phyloP scores from a whole-genome alignment of 1,284 basidiomycete genomes.

The Bjerkandera adusta region DNA sequence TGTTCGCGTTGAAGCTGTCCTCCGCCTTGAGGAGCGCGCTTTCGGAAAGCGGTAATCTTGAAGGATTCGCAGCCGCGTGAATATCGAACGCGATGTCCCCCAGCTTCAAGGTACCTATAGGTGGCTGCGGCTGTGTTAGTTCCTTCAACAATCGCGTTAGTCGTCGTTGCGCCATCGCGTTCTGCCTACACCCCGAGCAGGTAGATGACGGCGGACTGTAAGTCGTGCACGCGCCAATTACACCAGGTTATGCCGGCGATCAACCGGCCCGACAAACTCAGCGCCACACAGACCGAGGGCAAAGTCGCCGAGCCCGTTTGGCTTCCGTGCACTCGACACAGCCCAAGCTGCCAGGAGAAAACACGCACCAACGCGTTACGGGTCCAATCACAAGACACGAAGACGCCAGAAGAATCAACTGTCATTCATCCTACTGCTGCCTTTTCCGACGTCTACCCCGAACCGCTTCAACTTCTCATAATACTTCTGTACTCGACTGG shows the following conservation, averaged over 20 bases:
- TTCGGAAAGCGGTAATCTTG: conserved; percentile 43
- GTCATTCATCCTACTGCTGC: conserved; percentile 12
- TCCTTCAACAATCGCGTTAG: conserved; percentile 45
- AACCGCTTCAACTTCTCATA: conserved; percentile 78
- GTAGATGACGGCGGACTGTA: not conserved
- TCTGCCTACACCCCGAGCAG: not conserved
- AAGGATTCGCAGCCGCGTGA: conserved; percentile 42
- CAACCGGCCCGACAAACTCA: conserved; percentile 1
- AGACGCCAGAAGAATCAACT: not conserved
- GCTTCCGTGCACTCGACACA: not conserved
- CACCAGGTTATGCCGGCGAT: not conserved
- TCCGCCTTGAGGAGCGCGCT: conserved; percentile 44
- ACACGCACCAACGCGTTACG: not conserved
- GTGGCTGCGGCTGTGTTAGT: conserved; percentile 36
- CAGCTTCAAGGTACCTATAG: conserved; percentile 54
- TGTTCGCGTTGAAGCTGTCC: conserved; percentile 51
- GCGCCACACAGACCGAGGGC: not conserved
- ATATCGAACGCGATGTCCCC: conserved; percentile 58
- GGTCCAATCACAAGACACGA: not conserved
- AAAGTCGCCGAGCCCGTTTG: not conserved
- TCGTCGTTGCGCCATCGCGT: conserved; percentile 35
- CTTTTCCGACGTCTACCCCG: conserved; percentile 41
- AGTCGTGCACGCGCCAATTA: not conserved
- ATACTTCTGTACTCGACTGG: conserved; percentile 82
- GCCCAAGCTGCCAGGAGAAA: not conserved